phyloP scores from a whole-genome alignment of 108 stramenopile genomes.

The Skeletonema menzelii region DNA sequence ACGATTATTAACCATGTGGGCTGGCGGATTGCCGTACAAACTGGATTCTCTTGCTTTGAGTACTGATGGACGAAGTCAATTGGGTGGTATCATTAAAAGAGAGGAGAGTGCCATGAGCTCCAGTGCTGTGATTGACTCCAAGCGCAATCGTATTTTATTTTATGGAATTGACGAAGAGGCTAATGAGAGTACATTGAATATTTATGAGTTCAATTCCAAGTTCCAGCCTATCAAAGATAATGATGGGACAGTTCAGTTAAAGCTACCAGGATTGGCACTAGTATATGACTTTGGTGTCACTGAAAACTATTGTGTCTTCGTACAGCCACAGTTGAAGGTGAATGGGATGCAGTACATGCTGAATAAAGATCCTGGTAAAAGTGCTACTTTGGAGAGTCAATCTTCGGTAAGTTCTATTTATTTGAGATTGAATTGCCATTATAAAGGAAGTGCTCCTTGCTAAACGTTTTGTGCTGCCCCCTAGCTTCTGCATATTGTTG shows the following conservation, averaged over 20 bases:
- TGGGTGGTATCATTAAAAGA: conserved; percentile 79
- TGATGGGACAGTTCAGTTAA: conserved; percentile 48
- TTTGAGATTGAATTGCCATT: not conserved
- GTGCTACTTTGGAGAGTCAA: conserved; percentile 38
- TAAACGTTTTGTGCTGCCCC: not conserved
- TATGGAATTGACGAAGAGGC: conserved; percentile 65
- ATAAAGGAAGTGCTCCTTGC: not conserved
- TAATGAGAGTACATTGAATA: conserved; percentile 54
- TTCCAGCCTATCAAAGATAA: conserved; percentile 66
- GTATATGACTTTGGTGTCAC: conserved; percentile 79
- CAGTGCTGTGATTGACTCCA: conserved; percentile 60
- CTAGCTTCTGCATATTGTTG: conserved; percentile 64
- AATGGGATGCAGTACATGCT: conserved; percentile 79
- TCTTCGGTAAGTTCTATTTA: conserved; percentile 36
- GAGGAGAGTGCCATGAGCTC: conserved; percentile 69
- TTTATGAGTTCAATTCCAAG: conserved; percentile 79
- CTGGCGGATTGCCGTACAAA: conserved; percentile 85
- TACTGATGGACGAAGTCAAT: conserved; percentile 77
- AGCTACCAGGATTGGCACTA: conserved; percentile 73
- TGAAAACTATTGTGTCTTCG: conserved; percentile 75
- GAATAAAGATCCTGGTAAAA: conserved; percentile 76
- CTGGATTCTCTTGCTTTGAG: conserved; percentile 73
- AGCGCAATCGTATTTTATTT: conserved; percentile 68
- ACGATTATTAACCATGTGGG: conserved; percentile 73
- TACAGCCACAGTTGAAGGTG: conserved; percentile 61